phyloP scores from a whole-genome alignment of 768 basidiomycete species.

The Fomitopsis pulvina region DNA sequence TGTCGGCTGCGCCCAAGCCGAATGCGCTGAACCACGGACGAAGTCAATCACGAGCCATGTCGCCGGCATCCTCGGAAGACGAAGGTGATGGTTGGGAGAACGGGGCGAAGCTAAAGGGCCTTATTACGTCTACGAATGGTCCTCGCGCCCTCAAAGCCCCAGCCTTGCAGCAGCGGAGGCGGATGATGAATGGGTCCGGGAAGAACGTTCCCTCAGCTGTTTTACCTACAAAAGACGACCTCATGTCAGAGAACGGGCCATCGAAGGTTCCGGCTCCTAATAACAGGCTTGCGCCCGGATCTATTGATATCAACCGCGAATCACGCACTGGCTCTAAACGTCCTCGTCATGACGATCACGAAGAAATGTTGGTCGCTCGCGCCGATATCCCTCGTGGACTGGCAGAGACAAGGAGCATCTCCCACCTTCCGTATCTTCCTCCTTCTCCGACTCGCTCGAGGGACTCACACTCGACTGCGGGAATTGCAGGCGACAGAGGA shows the following conservation, averaged over 20 bases:
- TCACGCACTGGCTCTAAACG: constrained; percentile 29
- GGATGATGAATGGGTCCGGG: constrained; percentile 7
- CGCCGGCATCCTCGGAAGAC: constrained; percentile 13
- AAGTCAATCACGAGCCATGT: constrained; percentile 14
- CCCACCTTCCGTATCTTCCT: constrained; percentile 40
- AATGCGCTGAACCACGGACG: not conserved
- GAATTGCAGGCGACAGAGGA: constrained; percentile 30
- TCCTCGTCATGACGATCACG: constrained; percentile 29
- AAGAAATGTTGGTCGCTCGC: constrained; percentile 14
- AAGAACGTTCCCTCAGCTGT: constrained; percentile 12
- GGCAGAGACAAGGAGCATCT: constrained; percentile 6
- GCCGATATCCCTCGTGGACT: not conserved
- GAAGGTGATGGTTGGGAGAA: constrained; percentile 17
- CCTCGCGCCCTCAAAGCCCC: constrained; percentile 2
- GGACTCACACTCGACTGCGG: constrained; percentile 9
- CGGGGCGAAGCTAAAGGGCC: constrained; percentile 16
- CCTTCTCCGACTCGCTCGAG: constrained; percentile 58
- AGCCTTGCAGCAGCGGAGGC: not conserved
- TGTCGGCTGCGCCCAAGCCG: constrained; percentile 2
- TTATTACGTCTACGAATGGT: constrained; percentile 6
- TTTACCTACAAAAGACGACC: constrained; percentile 18
- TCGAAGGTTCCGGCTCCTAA: not conserved
- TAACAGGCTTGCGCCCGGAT: not conserved
- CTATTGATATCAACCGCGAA: not conserved
- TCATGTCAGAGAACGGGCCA: constrained; percentile 13